Percentiles rank a stretch among this genome's conserved stretches.
phyloP scores from a whole-genome alignment of 768 basidiomycete genomes.

The Mycena epipterygia region DNA sequence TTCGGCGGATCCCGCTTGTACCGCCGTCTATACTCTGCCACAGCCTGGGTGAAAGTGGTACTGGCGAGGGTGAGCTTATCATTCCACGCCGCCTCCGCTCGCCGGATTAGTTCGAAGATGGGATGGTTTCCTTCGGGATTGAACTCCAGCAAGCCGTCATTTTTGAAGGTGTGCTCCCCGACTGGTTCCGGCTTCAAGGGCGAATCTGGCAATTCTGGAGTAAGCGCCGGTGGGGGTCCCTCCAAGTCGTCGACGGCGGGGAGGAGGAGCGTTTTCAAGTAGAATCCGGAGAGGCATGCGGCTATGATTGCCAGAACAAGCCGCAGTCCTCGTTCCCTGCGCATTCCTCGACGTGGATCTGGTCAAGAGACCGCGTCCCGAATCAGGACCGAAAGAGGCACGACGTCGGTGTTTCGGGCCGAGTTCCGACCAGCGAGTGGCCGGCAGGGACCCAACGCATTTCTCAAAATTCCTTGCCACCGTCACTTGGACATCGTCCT shows the following conservation, averaged over 20 bases:
- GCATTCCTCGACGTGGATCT: background rate
- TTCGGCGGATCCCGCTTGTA: slow-evolving; percentile 86
- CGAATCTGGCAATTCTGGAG: background rate
- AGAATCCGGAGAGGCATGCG: background rate
- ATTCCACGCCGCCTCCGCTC: slow-evolving; percentile 54
- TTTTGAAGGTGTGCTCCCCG: slow-evolving; percentile 3
- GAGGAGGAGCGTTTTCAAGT: background rate
- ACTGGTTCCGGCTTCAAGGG: background rate
- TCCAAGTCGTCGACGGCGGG: background rate
- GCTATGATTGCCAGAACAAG: background rate
- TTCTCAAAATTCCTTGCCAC: too few species aligned
- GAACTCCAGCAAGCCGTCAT: slow-evolving; percentile 53
- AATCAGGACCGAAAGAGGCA: background rate
- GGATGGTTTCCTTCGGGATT: slow-evolving; percentile 57
- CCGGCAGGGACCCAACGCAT: too few species aligned
- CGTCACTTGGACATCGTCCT: background rate
- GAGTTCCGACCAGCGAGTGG: too few species aligned
- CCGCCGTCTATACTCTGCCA: slow-evolving; percentile 79
- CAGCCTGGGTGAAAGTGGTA: slow-evolving; percentile 80
- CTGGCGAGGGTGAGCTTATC: slow-evolving; percentile 77
- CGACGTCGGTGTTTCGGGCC: too few species aligned
- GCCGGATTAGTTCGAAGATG: slow-evolving; percentile 57
- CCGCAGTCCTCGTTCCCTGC: background rate
- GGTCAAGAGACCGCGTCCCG: too few species aligned
- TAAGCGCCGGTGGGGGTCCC: background rate